Evolutionary conservation across 2,329 filamentous ascomycete species (phyloP).

Genomic region (Pseudogymnoascus sp.): DNA sequence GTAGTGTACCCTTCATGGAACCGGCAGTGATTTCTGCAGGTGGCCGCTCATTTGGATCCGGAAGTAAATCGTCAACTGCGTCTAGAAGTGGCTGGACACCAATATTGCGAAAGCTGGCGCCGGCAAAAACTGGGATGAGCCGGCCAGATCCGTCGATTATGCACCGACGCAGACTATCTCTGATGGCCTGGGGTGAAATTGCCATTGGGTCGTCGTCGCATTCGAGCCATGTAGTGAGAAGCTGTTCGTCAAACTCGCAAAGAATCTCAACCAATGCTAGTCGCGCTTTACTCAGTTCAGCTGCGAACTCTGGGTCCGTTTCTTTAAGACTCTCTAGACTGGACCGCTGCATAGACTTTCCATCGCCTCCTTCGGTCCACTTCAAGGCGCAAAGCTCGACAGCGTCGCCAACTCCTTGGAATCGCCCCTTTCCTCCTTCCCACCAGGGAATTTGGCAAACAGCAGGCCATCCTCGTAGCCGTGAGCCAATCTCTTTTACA

Average conservation of each 20-base stretch:
- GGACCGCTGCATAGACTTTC: conserved; percentile 50
- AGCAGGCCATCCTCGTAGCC: conserved; percentile 75
- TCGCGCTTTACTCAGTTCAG: conserved; percentile 68
- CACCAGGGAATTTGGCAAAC: conserved; percentile 97
- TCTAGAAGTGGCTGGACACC: conserved; percentile 89
- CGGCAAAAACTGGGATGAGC: conserved; percentile 82
- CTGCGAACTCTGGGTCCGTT: conserved; percentile 42
- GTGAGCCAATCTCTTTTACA: conserved; percentile 73
- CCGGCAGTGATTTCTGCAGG: conserved; percentile 70
- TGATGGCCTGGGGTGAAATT: conserved; percentile 58
- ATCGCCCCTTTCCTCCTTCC: conserved; percentile 60
- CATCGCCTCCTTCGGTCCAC: conserved; percentile 62
- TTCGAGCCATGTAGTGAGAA: conserved; percentile 79
- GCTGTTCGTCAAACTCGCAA: conserved; percentile 78
- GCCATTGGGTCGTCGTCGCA: conserved; percentile 62
- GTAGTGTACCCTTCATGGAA: conserved; percentile 44
- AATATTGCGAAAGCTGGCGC: conserved; percentile 88
- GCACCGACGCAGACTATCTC: conserved; percentile 64
- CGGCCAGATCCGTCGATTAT: conserved; percentile 59
- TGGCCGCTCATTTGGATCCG: conserved; percentile 70
- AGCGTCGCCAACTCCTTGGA: conserved; percentile 79
- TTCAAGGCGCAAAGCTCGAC: conserved; percentile 66
- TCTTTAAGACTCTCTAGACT: conserved; percentile 44
- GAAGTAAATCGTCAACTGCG: conserved; percentile 78
- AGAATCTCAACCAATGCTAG: conserved; percentile 72